Percentiles rank a stretch among this genome's conserved stretches.
These are phyloP conservation scores for Mycena alexandri DNA, from an alignment of 768 basidiomycete genomes.

Conservation along the genomic window DNA sequence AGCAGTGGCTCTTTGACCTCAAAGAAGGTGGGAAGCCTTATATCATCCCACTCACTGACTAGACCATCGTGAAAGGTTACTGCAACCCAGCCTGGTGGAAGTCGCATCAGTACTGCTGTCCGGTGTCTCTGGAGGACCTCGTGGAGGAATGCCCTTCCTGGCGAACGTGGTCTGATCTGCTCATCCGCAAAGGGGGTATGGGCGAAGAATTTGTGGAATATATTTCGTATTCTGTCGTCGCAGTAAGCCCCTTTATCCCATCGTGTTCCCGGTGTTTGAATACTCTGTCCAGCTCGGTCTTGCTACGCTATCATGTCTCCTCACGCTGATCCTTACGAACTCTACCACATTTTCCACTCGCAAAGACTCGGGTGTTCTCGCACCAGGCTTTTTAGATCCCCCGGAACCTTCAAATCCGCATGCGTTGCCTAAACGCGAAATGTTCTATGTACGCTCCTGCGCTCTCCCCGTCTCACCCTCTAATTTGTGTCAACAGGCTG, in stretches of 20 bases:
- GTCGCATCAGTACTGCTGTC: slow-evolving; percentile 88
- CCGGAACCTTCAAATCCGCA: slow-evolving; percentile 39
- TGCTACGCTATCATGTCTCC: slow-evolving; percentile 77
- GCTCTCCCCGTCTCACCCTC: slow-evolving; percentile 14
- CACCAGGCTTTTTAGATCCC: slow-evolving; percentile 57
- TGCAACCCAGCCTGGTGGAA: slow-evolving; percentile 79
- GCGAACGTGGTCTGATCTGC: slow-evolving; percentile 79
- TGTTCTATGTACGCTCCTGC: slow-evolving; percentile 81
- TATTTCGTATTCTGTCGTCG: slow-evolving; percentile 76
- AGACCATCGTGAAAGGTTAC: too few species aligned
- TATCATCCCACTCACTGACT: too few species aligned
- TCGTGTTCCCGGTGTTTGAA: slow-evolving; percentile 5
- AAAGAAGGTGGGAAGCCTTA: too few species aligned
- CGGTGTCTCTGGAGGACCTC: slow-evolving; percentile 46
- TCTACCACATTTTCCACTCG: slow-evolving; percentile 90
- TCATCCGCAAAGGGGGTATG: slow-evolving; percentile 52
- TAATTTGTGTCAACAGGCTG: slow-evolving; percentile 67
- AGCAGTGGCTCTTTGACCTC: slow-evolving; percentile 91
- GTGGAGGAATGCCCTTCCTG: slow-evolving; percentile 73
- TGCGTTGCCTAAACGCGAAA: slow-evolving; percentile 64
- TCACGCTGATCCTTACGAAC: slow-evolving; percentile 89
- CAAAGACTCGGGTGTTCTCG: slow-evolving; percentile 86
- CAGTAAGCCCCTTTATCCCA: slow-evolving; percentile 66
- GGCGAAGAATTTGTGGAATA: slow-evolving; percentile 71
- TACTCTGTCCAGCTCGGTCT: slow-evolving; percentile 68